A percentile compares a stretch with the other conserved stretches of the same genome.
phyloP scores from a whole-genome alignment of 2,329 filamentous ascomycete genomes.

The Neodidymelliopsis sp. region DNA sequence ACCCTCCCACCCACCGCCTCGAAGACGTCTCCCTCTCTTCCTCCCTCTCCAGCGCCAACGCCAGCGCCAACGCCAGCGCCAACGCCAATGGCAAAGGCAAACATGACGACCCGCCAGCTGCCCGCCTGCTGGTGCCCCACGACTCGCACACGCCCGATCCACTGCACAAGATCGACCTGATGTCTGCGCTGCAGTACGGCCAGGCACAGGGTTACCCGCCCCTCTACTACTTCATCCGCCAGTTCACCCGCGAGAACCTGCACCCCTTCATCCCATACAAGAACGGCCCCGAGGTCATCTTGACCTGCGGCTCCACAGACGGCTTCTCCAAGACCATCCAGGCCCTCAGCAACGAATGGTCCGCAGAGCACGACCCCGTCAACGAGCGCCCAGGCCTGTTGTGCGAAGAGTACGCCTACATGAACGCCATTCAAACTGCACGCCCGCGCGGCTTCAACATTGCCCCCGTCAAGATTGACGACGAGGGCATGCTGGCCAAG shows the following conservation, averaged over 20 bases:
- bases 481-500: conserved; percentile 77
- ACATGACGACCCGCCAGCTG: conserved; percentile 37
- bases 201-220: conserved; percentile 82
- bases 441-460: conserved; percentile 74
- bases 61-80: conserved; percentile 27
- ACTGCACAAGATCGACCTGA: conserved; percentile 77
- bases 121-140: conserved; percentile 76
- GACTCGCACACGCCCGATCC: conserved; percentile 65
- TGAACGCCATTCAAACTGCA: conserved; percentile 74
- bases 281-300: conserved; percentile 76
- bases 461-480: conserved; percentile 77
- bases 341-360: conserved; percentile 79
- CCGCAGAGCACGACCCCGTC: conserved; percentile 70
- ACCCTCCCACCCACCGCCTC: too few relatives aligned
- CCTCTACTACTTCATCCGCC: conserved; percentile 76
- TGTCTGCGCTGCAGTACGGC: conserved; percentile 86
- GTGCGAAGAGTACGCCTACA: conserved; percentile 82
- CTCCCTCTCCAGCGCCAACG: neutral
- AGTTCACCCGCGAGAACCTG: conserved; percentile 78
- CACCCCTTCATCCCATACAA: conserved; percentile 84
- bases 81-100: conserved; percentile 20
- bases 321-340: conserved; percentile 81
- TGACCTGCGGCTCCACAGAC: conserved; percentile 86
- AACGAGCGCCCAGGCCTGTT: conserved; percentile 77
- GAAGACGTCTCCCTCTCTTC: too few relatives aligned